A percentile compares a stretch with the other conserved stretches of the same genome.
Evolutionary conservation across 768 basidiomycete genomes (phyloP).

Genomic region (Hygrocybe punicea): DNA sequence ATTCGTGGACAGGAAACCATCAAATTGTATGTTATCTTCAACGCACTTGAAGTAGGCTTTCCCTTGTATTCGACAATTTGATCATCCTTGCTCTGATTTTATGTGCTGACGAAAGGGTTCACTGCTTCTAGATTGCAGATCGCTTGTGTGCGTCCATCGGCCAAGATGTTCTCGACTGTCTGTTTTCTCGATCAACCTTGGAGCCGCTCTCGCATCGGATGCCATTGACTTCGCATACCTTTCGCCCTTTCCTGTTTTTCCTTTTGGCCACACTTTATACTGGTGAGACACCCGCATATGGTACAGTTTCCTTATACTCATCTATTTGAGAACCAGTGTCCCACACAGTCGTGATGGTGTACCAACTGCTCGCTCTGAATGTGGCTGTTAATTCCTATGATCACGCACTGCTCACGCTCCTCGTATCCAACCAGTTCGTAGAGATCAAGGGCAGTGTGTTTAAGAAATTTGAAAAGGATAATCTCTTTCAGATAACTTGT

Average conservation of each 20-base stretch:
- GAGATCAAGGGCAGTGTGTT: constrained; percentile 99
- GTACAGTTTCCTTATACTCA: constrained; percentile 1
- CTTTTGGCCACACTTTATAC: constrained; percentile 77
- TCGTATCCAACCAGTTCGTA: constrained; percentile 97
- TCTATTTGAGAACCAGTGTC: constrained; percentile 48
- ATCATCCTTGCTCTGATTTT: not conserved
- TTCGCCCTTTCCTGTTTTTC: constrained; percentile 84
- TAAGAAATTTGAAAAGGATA: constrained; percentile 99
- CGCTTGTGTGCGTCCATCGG: constrained; percentile 93
- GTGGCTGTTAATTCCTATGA: constrained; percentile 99
- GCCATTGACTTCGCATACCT: constrained; percentile 57
- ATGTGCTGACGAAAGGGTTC: no score
- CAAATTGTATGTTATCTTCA: constrained; percentile 98
- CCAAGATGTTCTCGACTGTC: constrained; percentile 93
- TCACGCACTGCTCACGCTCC: constrained; percentile 86
- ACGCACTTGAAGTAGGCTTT: constrained; percentile 84
- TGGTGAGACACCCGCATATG: constrained; percentile 45
- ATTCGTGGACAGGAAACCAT: constrained; percentile 98
- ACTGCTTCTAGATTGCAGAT: constrained; percentile 75
- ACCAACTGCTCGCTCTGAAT: constrained; percentile 90
- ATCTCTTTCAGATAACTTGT: constrained; percentile 96
- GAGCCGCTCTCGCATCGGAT: constrained; percentile 63
- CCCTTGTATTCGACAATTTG: not conserved
- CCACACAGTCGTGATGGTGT: constrained; percentile 93
- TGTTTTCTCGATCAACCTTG: constrained; percentile 91